phyloP scores from a whole-genome alignment of 148 eudicot species.

The Gaultheria prostrata region DNA sequence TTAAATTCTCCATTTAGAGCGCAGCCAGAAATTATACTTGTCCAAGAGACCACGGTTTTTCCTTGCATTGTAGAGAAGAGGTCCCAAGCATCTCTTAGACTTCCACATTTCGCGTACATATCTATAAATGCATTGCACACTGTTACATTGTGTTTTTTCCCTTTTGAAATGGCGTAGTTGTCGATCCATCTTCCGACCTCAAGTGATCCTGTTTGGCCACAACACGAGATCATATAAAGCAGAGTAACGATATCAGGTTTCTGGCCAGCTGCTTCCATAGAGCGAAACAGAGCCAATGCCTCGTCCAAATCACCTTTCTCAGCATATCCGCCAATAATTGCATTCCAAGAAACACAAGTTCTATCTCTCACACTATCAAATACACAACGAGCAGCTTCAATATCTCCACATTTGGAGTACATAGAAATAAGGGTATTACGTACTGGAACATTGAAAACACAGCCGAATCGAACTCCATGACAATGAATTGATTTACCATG shows the following conservation, averaged over 20 bases:
- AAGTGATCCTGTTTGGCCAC: conserved; percentile 60
- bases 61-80: conserved; percentile 44
- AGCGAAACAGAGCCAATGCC: conserved; percentile 48
- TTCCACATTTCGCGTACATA: conserved; percentile 73
- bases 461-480: conserved; percentile 49
- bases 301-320: conserved; percentile 49
- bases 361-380: conserved; percentile 45
- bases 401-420: conserved; percentile 61
- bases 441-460: conserved; percentile 34
- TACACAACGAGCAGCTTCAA: conserved; percentile 32
- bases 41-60: conserved; percentile 61
- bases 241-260: conserved; percentile 61
- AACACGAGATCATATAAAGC: conserved; percentile 44
- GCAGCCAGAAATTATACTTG: conserved; percentile 53
- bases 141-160: conserved; percentile 29
- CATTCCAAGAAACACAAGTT: conserved; percentile 67
- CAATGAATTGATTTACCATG: conserved; percentile 52
- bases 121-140: conserved; percentile 55
- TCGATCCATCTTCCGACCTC: conserved; percentile 66
- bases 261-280: conserved; percentile 48
- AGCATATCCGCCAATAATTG: conserved; percentile 54
- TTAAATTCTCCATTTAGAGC: conserved; percentile 55
- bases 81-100: conserved; percentile 36
- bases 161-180: conserved; percentile 30
- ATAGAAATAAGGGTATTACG: conserved; percentile 56